Base-by-base conservation (phyloP, 2,329 filamentous ascomycete species). In the Pezicula radicicola region DNA sequence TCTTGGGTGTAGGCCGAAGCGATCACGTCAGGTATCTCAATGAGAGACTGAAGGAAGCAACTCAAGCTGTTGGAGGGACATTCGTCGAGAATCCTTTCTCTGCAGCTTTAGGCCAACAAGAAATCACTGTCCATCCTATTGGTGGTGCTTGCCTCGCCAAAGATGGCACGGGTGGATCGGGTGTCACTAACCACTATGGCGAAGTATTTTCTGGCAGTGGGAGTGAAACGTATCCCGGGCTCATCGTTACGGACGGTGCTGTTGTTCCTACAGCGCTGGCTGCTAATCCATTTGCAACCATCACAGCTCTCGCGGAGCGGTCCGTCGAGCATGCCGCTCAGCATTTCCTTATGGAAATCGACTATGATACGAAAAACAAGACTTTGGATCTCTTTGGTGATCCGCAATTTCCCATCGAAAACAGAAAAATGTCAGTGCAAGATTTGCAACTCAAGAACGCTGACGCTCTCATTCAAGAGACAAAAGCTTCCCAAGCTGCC, bases 281-380 rank as follows among this genome's bases (percentile, higher is more conserved):
- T 13, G 81, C 83, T 3, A 89, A 89, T 60, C 85, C 85, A 0
- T 77, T 87, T 48, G 85, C 85, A 1, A 89, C 85, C 1, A 88
- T 88, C 56, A 79, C 84, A 0, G 85, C 85, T 3, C 74, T 89
- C 18, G 84, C 85, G 0, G 85, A 88, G 67, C 73, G 85, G 9
- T 79, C 80, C 0, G 75, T 87, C 6, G 77, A 81, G 48, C 63
- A 73, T 6, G 78, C 79, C 47, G 72, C 76, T 2, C 56, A 68
- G 48, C 67, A 69, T 8, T 61, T 71, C 6, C 59, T 61, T 0
- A 69, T 84, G 8, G 55, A 51, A 6, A 76, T 85, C 48, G 72
- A 76, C 52, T 65, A 68, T 2, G 67, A 73, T 19, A 69, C 68
- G 21, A 80, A 79, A 51, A 72, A 72, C 55, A 73, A 69, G 1